Evolutionary conservation across 1,284 basidiomycete genomes (phyloP), one percentile per base, ranked within the genome.

Genomic region (Phylloboletellus chloephorus): DNA sequence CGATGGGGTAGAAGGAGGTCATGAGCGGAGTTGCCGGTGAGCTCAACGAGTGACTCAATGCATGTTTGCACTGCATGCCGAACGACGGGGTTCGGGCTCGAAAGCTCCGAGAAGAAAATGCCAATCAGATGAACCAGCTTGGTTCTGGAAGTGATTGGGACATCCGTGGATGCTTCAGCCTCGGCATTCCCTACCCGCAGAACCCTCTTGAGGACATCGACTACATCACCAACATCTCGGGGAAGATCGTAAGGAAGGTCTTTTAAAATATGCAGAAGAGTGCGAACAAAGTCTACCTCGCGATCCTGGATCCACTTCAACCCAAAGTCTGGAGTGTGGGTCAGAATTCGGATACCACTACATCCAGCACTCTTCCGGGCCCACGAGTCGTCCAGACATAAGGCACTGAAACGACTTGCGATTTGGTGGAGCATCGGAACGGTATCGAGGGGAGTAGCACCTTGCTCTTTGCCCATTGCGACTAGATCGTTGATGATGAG

Each of bases 241-340:
- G 92, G 89, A 30, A 93, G 76, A 52, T 98, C 94, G 50, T 80
- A 79, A 0, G 96, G 94, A 60, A 97, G 88, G 60, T 98, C 95
- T 61, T 98, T 98, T 37, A 99, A 72, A 48, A 95, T 88, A 58
- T 94, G 94, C 32, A 98, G 71, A 23, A 99, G 74, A 4, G 89
- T 93, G 32, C 94, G 84, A 37, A 94, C 79, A 49, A 97, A 82
- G 54, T 98, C 95, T 31, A 90, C 76, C 61, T 96, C 88, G 34
- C 92, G 83, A 43, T 96, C 91, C 47, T 79, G 74, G 36, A 94
- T 74, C 89, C 93, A 96, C 51, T 78, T 80, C 29, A 78, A 68
- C 17, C 81, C 86, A 19, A 96, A 67, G 16, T 83, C 76, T 2
- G 84, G 76, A 11, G 82, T 78, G 40, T 71, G 67, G 0, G 83